These are phyloP conservation scores for Byssothecium circinans DNA, from an alignment of 2,329 filamentous ascomycete genomes.

Conservation along the genomic window DNA sequence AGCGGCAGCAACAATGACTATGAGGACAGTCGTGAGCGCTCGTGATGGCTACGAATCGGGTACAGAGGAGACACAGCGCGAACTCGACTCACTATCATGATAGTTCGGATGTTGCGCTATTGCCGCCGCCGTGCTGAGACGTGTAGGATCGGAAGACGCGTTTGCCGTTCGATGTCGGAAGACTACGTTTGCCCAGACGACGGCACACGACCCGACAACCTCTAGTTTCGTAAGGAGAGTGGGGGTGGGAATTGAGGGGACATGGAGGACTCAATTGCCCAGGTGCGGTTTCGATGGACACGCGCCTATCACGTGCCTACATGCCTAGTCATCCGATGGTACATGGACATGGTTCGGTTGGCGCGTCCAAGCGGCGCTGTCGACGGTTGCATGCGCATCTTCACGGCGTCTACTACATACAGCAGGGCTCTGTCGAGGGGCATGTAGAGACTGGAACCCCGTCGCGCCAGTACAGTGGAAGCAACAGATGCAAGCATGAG, in stretches of 20 bases:
- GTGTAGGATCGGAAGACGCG: conserved; percentile 8
- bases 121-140: conserved; percentile 14
- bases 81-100: conserved; percentile 40
- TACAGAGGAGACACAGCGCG: too few species aligned
- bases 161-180: conserved; percentile 4
- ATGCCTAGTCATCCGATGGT: conserved; percentile 18
- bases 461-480: too few species aligned
- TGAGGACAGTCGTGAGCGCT: too few species aligned
- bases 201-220: conserved; percentile 24
- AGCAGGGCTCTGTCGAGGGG: neutral
- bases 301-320: too few species aligned
- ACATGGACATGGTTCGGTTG: conserved; percentile 19
- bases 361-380: conserved; percentile 12
- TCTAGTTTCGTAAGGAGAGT: conserved; percentile 24
- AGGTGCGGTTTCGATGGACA: conserved; percentile 25
- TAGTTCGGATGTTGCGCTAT: conserved; percentile 24
- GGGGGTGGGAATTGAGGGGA: conserved; percentile 20
- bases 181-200: conserved; percentile 3
- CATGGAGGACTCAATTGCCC: conserved; percentile 20
- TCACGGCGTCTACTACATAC: conserved; percentile 26
- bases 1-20: neutral
- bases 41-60: too few species aligned
- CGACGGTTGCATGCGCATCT: conserved; percentile 19
- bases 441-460: neutral
- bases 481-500: too few species aligned